These are phyloP conservation scores for Talaromyces sp. DNA, from an alignment of 2,329 filamentous ascomycete genomes.

Conservation along the genomic window DNA sequence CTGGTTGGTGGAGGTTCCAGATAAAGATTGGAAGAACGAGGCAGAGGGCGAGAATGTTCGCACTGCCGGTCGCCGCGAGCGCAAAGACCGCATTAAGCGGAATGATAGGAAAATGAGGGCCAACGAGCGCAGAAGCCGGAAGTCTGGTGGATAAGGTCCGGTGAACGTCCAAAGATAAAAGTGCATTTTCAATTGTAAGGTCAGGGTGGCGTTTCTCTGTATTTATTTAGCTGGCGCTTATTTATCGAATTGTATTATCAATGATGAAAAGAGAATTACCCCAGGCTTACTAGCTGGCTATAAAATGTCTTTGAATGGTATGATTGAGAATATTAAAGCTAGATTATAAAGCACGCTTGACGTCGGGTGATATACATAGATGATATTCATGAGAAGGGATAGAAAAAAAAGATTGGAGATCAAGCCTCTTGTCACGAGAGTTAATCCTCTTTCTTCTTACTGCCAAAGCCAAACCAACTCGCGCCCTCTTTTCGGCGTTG, in stretches of 20 bases:
- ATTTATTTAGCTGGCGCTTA: not conserved
- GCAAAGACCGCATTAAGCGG: conserved; percentile 58
- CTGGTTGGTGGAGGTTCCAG: conserved; percentile 90
- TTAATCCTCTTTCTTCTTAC: conserved; percentile 14
- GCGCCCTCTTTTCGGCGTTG: conserved; percentile 21
- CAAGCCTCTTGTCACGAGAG: not conserved
- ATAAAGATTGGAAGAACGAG: conserved; percentile 68
- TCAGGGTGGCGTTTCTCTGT: conserved; percentile 5
- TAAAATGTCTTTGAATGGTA: not conserved
- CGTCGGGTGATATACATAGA: not conserved
- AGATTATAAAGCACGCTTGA: not conserved
- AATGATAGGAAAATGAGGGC: conserved; percentile 65
- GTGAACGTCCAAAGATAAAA: conserved; percentile 1
- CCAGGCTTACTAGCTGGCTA: too few relatives aligned
- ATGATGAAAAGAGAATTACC: not conserved
- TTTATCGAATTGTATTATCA: not conserved
- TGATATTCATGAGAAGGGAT: not conserved
- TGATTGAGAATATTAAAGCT: not conserved
- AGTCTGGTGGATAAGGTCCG: conserved; percentile 18
- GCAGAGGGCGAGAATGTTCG: conserved; percentile 61
- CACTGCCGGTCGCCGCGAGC: conserved; percentile 63
- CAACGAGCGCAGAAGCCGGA: conserved; percentile 54
- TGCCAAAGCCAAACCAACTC: conserved; percentile 13
- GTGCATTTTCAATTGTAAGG: conserved; percentile 8
- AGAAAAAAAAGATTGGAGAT: not conserved